Evolutionary conservation across 2,329 filamentous ascomycete genomes (phyloP).

Genomic region (Trichoderma gracile): DNA sequence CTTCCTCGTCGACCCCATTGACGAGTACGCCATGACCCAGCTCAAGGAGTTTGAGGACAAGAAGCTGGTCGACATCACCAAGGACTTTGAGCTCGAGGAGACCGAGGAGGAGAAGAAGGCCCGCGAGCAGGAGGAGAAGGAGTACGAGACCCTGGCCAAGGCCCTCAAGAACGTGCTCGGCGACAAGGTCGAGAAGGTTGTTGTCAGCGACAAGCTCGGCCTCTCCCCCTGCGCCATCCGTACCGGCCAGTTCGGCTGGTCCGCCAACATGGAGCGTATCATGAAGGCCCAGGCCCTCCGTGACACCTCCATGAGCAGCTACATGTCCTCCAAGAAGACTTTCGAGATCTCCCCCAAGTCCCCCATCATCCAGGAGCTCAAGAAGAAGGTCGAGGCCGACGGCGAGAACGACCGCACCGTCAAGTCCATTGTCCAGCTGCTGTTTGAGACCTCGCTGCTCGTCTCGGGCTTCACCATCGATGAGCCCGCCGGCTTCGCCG

Average conservation of each 20-base stretch:
- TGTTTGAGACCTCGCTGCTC: slow-evolving; percentile 97
- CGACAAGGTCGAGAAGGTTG: slow-evolving; percentile 99
- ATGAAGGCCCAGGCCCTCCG: slow-evolving; percentile 99
- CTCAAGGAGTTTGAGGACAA: slow-evolving; percentile 99
- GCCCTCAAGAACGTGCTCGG: slow-evolving; percentile 98
- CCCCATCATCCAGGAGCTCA: slow-evolving; percentile 96
- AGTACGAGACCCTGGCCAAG: slow-evolving; percentile 94
- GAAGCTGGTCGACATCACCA: slow-evolving; percentile 99
- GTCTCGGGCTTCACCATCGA: slow-evolving; percentile 99
- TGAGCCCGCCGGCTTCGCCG: slow-evolving; percentile 94
- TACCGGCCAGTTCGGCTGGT: slow-evolving; percentile 99
- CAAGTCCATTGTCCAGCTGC: slow-evolving; percentile 97
- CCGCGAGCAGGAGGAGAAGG: slow-evolving; percentile 97
- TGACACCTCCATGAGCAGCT: slow-evolving; percentile 98
- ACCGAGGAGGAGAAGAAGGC: slow-evolving; percentile 98
- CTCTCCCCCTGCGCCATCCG: slow-evolving; percentile 96
- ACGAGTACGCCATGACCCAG: slow-evolving; percentile 99
- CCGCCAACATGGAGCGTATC: slow-evolving; percentile 99
- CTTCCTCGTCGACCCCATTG: slow-evolving; percentile 98
- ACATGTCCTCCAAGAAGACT: slow-evolving; percentile 99
- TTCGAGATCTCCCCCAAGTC: slow-evolving; percentile 99
- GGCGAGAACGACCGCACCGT: slow-evolving; percentile 98
- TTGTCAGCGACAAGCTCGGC: slow-evolving; percentile 96
- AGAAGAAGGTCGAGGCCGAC: slow-evolving; percentile 97
- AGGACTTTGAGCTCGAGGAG: slow-evolving; percentile 99